Evolutionary conservation across 148 eudicot species (phyloP).

Genomic region (Rhododendron henanense): DNA sequence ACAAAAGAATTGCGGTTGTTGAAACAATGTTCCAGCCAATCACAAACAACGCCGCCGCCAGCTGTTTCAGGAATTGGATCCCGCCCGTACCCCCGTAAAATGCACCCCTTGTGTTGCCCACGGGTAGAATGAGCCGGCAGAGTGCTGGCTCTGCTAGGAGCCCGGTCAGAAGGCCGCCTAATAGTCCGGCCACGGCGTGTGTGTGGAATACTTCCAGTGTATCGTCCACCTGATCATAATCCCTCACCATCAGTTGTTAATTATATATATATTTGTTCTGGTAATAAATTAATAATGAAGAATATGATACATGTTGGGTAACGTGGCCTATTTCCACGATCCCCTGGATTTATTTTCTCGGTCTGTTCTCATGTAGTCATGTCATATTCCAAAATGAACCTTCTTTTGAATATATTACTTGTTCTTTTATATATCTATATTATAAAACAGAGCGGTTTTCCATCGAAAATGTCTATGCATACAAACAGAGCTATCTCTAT

Average conservation of each 20-base stretch:
- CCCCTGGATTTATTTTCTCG: too few relatives aligned
- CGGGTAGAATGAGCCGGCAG: slow-evolving; percentile 25
- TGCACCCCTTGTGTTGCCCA: slow-evolving; percentile 29
- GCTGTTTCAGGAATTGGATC: slow-evolving; percentile 25
- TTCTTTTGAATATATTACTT: too few relatives aligned
- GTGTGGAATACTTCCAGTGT: slow-evolving; percentile 39
- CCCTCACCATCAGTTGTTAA: neutral
- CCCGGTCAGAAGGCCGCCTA: slow-evolving; percentile 41
- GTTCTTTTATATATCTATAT: too few relatives aligned
- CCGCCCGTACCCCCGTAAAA: slow-evolving; percentile 34
- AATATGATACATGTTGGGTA: too few relatives aligned
- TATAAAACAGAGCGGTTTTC: too few relatives aligned
- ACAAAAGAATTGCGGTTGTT: slow-evolving; percentile 26
- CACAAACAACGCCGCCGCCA: slow-evolving; percentile 31
- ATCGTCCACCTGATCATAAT: slow-evolving; percentile 28
- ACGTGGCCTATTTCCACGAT: too few relatives aligned
- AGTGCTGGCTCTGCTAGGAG: slow-evolving; percentile 34
- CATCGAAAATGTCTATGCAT: too few relatives aligned
- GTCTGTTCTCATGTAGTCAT: too few relatives aligned
- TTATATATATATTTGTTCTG: too few relatives aligned
- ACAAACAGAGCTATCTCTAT: too few relatives aligned
- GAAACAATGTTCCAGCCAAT: slow-evolving; percentile 32
- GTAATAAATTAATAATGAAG: too few relatives aligned
- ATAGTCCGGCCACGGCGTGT: slow-evolving; percentile 33
- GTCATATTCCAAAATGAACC: too few relatives aligned